A percentile compares a stretch with the other conserved stretches of the same genome.
Conservation (phyloP, 2,329 filamentous ascomycete genomes). For the Dryadomyces sulphureus region DNA sequence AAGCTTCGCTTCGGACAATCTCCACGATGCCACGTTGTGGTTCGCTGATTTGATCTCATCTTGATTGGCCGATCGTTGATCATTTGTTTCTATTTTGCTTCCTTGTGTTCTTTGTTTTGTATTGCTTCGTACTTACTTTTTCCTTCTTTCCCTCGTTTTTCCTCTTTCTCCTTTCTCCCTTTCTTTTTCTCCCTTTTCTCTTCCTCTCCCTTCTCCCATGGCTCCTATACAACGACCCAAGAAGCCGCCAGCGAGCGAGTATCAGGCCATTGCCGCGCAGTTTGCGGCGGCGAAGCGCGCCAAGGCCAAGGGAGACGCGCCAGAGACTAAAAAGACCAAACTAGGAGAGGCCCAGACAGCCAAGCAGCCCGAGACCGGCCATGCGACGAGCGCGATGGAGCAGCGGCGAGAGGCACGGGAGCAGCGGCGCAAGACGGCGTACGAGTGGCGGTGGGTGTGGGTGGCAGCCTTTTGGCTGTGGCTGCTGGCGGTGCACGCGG, state of each 20-base stretch:
- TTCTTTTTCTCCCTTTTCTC: not conserved
- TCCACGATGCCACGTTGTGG: no score
- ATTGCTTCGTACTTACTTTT: no score
- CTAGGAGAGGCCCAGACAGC: conserved; percentile 1
- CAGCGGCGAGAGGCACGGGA: conserved; percentile 32
- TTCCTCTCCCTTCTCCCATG: conserved; percentile 5
- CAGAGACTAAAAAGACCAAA: conserved; percentile 9
- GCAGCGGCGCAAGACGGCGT: conserved; percentile 29
- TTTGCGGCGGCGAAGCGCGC: conserved; percentile 37
- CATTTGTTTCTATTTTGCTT: not conserved
- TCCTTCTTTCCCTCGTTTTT: not conserved
- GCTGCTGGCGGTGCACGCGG: conserved; percentile 58
- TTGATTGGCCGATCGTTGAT: no score
- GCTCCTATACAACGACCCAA: conserved; percentile 12
- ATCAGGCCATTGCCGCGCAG: conserved; percentile 36
- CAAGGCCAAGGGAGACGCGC: conserved; percentile 24
- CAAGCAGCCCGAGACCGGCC: conserved; percentile 12
- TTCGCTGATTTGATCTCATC: no score
- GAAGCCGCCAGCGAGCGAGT: conserved; percentile 21
- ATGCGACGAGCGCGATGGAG: conserved; percentile 24
- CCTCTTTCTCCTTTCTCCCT: not conserved
- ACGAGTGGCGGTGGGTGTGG: conserved; percentile 40
- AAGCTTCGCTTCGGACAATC: no score
- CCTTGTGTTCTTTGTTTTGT: not conserved
- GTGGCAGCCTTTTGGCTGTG: conserved; percentile 53